Percentiles rank a stretch among this genome's conserved stretches.
These are phyloP conservation scores for Monosporozyma unispora DNA, from an alignment of 805 yeast genomes.

Conservation along the genomic window DNA sequence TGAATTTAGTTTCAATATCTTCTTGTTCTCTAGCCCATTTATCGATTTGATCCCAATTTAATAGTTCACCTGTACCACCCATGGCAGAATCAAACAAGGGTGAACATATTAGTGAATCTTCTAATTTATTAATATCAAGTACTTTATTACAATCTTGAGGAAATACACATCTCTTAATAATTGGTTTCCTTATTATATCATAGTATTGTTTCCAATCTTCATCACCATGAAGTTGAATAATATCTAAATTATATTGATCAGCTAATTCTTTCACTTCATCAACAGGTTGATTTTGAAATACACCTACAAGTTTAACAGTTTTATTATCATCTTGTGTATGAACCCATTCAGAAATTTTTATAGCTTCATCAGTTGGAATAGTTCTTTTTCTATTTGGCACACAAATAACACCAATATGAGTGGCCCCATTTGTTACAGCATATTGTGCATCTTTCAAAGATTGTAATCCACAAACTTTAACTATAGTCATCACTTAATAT, in stretches of 20 bases:
- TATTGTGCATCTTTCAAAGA: slow-evolving; percentile 56
- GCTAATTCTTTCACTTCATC: slow-evolving; percentile 44
- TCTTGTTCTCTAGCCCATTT: slow-evolving; percentile 26
- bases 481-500: neutral
- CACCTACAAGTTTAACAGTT: slow-evolving; percentile 80
- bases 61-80: slow-evolving; percentile 85
- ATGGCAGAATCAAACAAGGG: slow-evolving; percentile 76
- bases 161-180: slow-evolving; percentile 59
- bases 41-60: slow-evolving; percentile 58
- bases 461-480: slow-evolving; percentile 80
- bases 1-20: slow-evolving; percentile 33
- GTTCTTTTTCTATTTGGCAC: slow-evolving; percentile 80
- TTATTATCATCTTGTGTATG: slow-evolving; percentile 25
- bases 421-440: slow-evolving; percentile 67
- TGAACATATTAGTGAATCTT: slow-evolving; percentile 2
- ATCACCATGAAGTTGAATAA: slow-evolving; percentile 84
- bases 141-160: slow-evolving; percentile 44
- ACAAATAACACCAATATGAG: slow-evolving; percentile 73
- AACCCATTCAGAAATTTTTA: slow-evolving; percentile 35
- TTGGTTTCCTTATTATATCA: slow-evolving; percentile 39
- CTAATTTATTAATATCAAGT: slow-evolving; percentile 18
- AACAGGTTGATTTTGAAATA: slow-evolving; percentile 71
- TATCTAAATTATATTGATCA: slow-evolving; percentile 46
- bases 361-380: slow-evolving; percentile 40
- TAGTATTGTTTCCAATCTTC: slow-evolving; percentile 35